phyloP scores from a whole-genome alignment of 805 yeast species.

The Candida manassasensis region DNA sequence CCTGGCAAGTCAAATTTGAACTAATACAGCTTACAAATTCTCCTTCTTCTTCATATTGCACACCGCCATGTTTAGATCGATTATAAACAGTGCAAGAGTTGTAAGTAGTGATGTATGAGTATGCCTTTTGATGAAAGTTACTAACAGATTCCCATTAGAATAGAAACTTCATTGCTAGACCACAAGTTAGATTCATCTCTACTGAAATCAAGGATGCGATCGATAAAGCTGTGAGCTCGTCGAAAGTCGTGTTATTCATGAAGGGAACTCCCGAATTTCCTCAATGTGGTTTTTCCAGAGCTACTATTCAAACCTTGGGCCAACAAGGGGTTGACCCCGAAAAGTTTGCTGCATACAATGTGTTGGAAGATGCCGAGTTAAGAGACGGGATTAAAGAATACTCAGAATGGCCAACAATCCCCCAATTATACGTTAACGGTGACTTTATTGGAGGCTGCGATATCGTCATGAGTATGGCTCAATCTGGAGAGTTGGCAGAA shows the following conservation, averaged over 20 bases:
- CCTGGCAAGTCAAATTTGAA: slow-evolving; percentile 1
- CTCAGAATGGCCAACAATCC: slow-evolving; percentile 97
- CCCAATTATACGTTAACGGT: slow-evolving; percentile 84
- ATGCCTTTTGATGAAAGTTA: not conserved
- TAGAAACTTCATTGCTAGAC: slow-evolving; percentile 2
- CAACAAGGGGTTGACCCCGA: slow-evolving; percentile 96
- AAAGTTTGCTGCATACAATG: slow-evolving; percentile 96
- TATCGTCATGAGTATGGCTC: slow-evolving; percentile 86
- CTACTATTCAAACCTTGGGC: slow-evolving; percentile 88
- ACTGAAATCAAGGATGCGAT: slow-evolving; percentile 81
- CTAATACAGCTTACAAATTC: slow-evolving; percentile 4
- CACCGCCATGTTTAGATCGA: slow-evolving; percentile 6
- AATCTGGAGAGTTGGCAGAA: slow-evolving; percentile 83
- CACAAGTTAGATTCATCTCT: slow-evolving; percentile 49
- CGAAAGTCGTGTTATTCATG: slow-evolving; percentile 96
- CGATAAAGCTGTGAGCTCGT: slow-evolving; percentile 76
- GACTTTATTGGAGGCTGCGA: slow-evolving; percentile 99
- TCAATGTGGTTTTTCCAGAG: slow-evolving; percentile 95
- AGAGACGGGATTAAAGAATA: slow-evolving; percentile 95
- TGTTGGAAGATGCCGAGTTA: slow-evolving; percentile 87
- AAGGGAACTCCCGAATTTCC: slow-evolving; percentile 98
- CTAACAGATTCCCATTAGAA: slow-evolving; percentile 1
- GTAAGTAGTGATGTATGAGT: slow-evolving; percentile 3
- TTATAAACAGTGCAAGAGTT: slow-evolving; percentile 5
- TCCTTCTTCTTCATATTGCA: not conserved